phyloP scores from a whole-genome alignment of 2,329 filamentous ascomycete species.

The Fusarium piperis region DNA sequence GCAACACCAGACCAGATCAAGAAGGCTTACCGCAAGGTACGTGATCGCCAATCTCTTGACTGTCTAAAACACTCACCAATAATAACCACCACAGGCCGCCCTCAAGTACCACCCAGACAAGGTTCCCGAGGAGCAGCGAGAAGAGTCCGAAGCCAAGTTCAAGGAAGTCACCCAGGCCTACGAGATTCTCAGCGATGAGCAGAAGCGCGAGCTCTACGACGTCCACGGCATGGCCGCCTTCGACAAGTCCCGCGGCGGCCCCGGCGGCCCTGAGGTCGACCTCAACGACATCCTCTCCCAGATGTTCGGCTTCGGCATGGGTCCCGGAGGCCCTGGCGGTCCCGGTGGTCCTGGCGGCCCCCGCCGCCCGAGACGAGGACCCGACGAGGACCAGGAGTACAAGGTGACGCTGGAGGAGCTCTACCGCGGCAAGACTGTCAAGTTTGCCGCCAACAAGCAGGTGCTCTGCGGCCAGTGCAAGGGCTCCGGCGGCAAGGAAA shows the following conservation, averaged over 20 bases:
- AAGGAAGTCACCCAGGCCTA: slow-evolving; percentile 94
- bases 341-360: slow-evolving; percentile 63
- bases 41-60: slow-evolving; percentile 34
- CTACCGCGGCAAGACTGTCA: slow-evolving; percentile 98
- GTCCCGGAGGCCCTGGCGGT: slow-evolving; percentile 57
- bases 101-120: slow-evolving; percentile 95
- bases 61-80: slow-evolving; percentile 18
- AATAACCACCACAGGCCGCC: slow-evolving; percentile 70
- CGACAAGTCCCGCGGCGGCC: slow-evolving; percentile 76
- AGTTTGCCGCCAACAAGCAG: slow-evolving; percentile 95
- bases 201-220: slow-evolving; percentile 93
- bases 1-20: slow-evolving; percentile 86
- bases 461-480: slow-evolving; percentile 88
- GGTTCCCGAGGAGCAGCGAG: slow-evolving; percentile 84
- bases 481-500: slow-evolving; percentile 89
- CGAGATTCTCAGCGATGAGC: slow-evolving; percentile 95
- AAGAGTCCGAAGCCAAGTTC: slow-evolving; percentile 89
- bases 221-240: slow-evolving; percentile 96
- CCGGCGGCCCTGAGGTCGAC: slow-evolving; percentile 77
- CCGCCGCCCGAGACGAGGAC: slow-evolving; percentile 74
- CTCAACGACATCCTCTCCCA: slow-evolving; percentile 92
- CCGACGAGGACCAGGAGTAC: slow-evolving; percentile 89
- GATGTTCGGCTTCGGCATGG: slow-evolving; percentile 86
- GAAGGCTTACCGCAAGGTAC: slow-evolving; percentile 94
- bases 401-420: slow-evolving; percentile 92